Evolutionary conservation across 2,329 filamentous ascomycete species (phyloP).

Genomic region (Alternaria novae-zelandiae): DNA sequence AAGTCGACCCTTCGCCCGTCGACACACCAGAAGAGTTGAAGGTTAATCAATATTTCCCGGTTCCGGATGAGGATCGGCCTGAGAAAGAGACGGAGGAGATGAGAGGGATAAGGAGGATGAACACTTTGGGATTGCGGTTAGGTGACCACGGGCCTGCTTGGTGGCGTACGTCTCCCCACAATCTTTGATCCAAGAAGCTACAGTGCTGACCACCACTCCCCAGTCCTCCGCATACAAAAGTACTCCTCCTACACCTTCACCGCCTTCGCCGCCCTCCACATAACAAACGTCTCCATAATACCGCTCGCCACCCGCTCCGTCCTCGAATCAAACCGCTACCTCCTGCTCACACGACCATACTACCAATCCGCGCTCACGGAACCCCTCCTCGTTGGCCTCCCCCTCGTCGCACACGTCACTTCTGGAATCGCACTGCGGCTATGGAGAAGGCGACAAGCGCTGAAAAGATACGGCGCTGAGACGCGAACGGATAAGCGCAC

Average conservation of each 20-base stretch:
- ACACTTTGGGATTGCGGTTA: conserved; percentile 58
- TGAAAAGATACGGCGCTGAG: conserved; percentile 76
- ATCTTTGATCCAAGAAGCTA: no score
- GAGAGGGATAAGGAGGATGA: conserved; percentile 22
- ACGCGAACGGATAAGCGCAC: conserved; percentile 58
- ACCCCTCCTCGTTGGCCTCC: conserved; percentile 77
- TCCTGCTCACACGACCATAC: conserved; percentile 88
- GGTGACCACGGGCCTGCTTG: conserved; percentile 75
- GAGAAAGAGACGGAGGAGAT: conserved; percentile 14
- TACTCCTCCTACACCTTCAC: conserved; percentile 77
- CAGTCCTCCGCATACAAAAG: conserved; percentile 78
- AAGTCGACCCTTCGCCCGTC: conserved; percentile 84
- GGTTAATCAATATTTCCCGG: conserved; percentile 56
- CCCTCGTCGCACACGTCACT: conserved; percentile 75
- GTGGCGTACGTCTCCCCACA: conserved; percentile 63
- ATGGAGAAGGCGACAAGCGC: conserved; percentile 73
- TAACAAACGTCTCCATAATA: conserved; percentile 55
- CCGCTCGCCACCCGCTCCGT: conserved; percentile 52
- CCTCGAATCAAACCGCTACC: conserved; percentile 79
- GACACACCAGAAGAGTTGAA: conserved; percentile 59
- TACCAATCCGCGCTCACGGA: conserved; percentile 83
- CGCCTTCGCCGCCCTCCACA: conserved; percentile 52
- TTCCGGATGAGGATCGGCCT: conserved; percentile 32
- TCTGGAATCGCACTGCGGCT: conserved; percentile 80
- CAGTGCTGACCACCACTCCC: conserved; percentile 2